A percentile compares a stretch with the other conserved stretches of the same genome.
Evolutionary conservation across 1,284 basidiomycete genomes (phyloP).

Genomic region (Somion occarium): DNA sequence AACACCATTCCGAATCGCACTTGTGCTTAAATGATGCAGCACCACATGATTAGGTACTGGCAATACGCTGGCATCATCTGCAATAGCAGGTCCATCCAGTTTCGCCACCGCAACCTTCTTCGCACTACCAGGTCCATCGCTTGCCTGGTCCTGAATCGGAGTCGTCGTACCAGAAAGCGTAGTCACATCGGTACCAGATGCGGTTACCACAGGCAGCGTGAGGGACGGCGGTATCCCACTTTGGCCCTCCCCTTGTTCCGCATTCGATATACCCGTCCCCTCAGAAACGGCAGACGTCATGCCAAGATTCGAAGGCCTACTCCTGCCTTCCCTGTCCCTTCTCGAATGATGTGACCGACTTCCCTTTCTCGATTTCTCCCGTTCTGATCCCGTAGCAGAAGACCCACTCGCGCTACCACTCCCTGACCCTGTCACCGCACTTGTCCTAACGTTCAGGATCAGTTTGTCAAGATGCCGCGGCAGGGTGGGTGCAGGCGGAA

Average conservation of each 20-base stretch:
- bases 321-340: slow-evolving; percentile 19
- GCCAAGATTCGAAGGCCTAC: slow-evolving; percentile 18
- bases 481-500: slow-evolving; percentile 81
- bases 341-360: slow-evolving; percentile 13
- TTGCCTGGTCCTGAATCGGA: slow-evolving; percentile 8
- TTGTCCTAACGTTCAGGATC: slow-evolving; percentile 69
- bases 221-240: slow-evolving; percentile 14
- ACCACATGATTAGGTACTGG: slow-evolving; percentile 95
- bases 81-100: slow-evolving; percentile 40
- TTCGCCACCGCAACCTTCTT: slow-evolving; percentile 15
- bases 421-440: slow-evolving; percentile 17
- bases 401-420: slow-evolving; percentile 15
- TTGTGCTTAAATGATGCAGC: slow-evolving; percentile 93
- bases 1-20: slow-evolving; percentile 92
- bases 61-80: slow-evolving; percentile 91
- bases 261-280: slow-evolving; percentile 4
- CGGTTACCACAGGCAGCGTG: slow-evolving; percentile 36
- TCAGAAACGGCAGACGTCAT: slow-evolving; percentile 20
- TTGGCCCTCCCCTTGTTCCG: not conserved
- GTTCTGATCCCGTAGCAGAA: slow-evolving; percentile 14
- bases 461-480: slow-evolving; percentile 93
- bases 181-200: slow-evolving; percentile 38
- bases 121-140: slow-evolving; percentile 5
- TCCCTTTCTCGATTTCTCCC: slow-evolving; percentile 17
- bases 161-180: slow-evolving; percentile 16